These are phyloP conservation scores for Colletotrichum higginsianum DNA, from an alignment of 2,329 filamentous ascomycete genomes.

Conservation along the genomic window DNA sequence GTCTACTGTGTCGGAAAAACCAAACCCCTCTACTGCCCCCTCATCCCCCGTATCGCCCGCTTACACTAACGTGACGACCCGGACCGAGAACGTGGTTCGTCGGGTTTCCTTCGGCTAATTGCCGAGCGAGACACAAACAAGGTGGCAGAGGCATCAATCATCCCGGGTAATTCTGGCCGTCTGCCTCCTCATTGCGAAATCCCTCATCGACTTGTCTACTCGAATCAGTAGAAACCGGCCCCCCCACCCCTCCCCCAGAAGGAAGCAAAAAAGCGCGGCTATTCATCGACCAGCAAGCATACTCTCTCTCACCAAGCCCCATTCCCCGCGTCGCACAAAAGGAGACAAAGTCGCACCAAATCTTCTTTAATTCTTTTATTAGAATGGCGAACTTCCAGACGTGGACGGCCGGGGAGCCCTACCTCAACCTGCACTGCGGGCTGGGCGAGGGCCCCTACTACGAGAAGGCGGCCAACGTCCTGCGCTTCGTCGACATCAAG, in stretches of 20 bases:
- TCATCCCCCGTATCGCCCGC: neutral
- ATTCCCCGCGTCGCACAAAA: neutral
- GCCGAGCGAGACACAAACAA: constrained; percentile 2
- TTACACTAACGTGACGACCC: neutral
- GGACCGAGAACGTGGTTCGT: constrained; percentile 16
- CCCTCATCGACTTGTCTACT: neutral
- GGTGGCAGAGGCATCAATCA: constrained; percentile 8
- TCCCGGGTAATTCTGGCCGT: constrained; percentile 10
- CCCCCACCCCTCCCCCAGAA: no score
- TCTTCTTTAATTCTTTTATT: no score
- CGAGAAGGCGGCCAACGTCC: constrained; percentile 73
- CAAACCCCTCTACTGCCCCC: neutral
- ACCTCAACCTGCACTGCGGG: constrained; percentile 74
- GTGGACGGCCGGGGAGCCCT: constrained; percentile 68
- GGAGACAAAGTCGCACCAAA: neutral
- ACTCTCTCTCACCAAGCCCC: no score
- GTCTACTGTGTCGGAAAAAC: neutral
- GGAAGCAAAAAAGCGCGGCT: no score
- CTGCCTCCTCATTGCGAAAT: constrained; percentile 27
- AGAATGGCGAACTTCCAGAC: constrained; percentile 59
- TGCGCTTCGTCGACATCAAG: constrained; percentile 89
- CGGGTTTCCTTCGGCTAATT: constrained; percentile 40
- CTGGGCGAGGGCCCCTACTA: constrained; percentile 84
- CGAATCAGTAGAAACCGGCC: no score
- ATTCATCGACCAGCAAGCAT: neutral